These are phyloP conservation scores for Talaromyces amestolkiae DNA, from an alignment of 2,329 filamentous ascomycete genomes.

Conservation along the genomic window DNA sequence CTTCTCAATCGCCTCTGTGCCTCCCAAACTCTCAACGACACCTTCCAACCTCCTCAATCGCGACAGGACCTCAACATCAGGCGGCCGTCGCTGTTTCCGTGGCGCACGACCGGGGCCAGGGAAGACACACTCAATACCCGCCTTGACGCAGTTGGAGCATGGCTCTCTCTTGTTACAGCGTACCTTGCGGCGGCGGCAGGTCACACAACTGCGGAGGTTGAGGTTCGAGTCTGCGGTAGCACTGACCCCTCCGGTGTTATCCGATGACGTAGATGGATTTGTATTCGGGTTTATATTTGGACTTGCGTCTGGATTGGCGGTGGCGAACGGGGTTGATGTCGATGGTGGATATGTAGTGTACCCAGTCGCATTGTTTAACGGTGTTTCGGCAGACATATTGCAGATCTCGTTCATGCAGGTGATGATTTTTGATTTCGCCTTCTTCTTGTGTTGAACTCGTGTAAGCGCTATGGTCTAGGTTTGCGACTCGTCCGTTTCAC, in stretches of 20 bases:
- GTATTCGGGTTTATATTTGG: background rate
- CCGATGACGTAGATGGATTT: background rate
- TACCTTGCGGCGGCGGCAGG: conserved; percentile 49
- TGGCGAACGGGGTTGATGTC: background rate
- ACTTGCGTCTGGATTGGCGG: background rate
- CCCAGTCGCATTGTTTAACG: background rate
- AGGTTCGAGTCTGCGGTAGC: conserved; percentile 18
- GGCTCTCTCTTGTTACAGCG: conserved; percentile 50
- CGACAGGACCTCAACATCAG: conserved; percentile 59
- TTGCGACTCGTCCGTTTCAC: background rate
- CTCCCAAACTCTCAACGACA: conserved; percentile 59
- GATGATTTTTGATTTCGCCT: background rate
- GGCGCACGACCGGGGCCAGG: conserved; percentile 61
- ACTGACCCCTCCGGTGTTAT: background rate
- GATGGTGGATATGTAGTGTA: background rate
- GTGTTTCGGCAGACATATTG: background rate
- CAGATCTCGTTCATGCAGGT: background rate
- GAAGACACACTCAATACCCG: conserved; percentile 60
- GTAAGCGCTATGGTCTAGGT: background rate
- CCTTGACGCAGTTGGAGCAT: conserved; percentile 49
- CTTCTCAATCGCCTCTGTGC: conserved; percentile 37
- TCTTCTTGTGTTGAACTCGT: background rate
- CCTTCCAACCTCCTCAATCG: conserved; percentile 58
- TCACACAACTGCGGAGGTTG: conserved; percentile 46
- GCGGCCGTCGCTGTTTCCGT: conserved; percentile 56